These are phyloP conservation scores for Hypsizygus marmoreus DNA, from an alignment of 768 basidiomycete species.

Conservation along the genomic window DNA sequence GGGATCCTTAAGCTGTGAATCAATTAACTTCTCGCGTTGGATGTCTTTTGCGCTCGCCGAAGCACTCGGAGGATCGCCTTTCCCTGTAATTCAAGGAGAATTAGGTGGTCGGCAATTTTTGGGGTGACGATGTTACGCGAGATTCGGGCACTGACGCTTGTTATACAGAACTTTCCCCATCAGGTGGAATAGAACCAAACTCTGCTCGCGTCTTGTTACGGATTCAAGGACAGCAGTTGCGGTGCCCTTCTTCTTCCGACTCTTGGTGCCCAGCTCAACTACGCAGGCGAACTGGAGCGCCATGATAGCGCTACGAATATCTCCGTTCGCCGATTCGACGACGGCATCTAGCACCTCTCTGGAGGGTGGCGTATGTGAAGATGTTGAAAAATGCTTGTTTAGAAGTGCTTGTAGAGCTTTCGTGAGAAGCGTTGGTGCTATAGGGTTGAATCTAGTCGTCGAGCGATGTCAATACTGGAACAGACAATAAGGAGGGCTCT, in stretches of 20 bases:
- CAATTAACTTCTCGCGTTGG: slow-evolving; percentile 58
- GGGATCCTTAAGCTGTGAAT: slow-evolving; percentile 55
- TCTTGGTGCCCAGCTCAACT: slow-evolving; percentile 33
- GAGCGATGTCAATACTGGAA: slow-evolving; percentile 2
- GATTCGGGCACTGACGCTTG: slow-evolving; percentile 65
- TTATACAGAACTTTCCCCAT: slow-evolving; percentile 94
- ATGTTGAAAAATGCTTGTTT: slow-evolving; percentile 44
- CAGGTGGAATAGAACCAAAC: slow-evolving; percentile 86
- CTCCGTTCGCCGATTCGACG: slow-evolving; percentile 81
- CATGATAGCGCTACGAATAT: slow-evolving; percentile 93
- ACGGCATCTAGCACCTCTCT: slow-evolving; percentile 75
- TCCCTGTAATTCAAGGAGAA: slow-evolving; percentile 47
- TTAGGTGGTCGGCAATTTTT: slow-evolving; percentile 1
- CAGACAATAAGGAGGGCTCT: neutral
- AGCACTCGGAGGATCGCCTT: slow-evolving; percentile 63
- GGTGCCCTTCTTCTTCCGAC: slow-evolving; percentile 36
- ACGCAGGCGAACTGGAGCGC: slow-evolving; percentile 84
- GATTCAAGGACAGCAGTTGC: slow-evolving; percentile 59
- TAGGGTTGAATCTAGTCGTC: slow-evolving; percentile 79
- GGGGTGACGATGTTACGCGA: neutral
- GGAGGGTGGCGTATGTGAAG: slow-evolving; percentile 41
- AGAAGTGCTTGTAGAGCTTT: slow-evolving; percentile 73
- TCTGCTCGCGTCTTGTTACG: slow-evolving; percentile 82
- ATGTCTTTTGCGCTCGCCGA: slow-evolving; percentile 64
- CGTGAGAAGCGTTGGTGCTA: slow-evolving; percentile 83